Conservation (phyloP, 1,139 yeast genomes). For the Geotrichum histeridarum region DNA sequence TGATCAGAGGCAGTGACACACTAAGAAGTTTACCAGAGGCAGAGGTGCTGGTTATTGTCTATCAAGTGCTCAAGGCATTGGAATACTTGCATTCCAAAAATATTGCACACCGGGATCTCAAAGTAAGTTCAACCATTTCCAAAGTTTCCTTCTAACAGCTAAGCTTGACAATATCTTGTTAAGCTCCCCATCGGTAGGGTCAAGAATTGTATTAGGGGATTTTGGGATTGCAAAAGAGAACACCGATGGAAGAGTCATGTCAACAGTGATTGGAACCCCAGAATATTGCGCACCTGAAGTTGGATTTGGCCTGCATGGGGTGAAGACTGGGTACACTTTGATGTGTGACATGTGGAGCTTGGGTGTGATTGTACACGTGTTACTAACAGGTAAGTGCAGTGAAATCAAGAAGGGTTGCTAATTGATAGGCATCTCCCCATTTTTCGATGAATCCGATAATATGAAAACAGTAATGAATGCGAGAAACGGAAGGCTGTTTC, state of each 20-base stretch:
- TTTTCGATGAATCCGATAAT: slow-evolving; percentile 46
- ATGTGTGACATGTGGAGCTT: slow-evolving; percentile 68
- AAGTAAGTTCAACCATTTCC: slow-evolving; percentile 28
- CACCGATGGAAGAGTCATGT: slow-evolving; percentile 41
- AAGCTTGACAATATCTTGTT: slow-evolving; percentile 54
- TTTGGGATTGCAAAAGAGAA: slow-evolving; percentile 57
- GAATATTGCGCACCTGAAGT: slow-evolving; percentile 69
- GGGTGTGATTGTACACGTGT: slow-evolving; percentile 54
- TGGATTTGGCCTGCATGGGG: slow-evolving; percentile 39
- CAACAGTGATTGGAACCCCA: slow-evolving; percentile 60
- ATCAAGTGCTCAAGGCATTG: slow-evolving; percentile 52
- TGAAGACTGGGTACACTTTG: slow-evolving; percentile 43
- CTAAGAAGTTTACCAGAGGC: slow-evolving; percentile 47
- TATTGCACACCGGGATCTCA: slow-evolving; percentile 53
- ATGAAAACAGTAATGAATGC: slow-evolving; percentile 40
- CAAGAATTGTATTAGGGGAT: slow-evolving; percentile 55
- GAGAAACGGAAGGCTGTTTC: slow-evolving; percentile 41
- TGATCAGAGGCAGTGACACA: slow-evolving; percentile 42
- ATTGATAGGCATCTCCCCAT: slow-evolving; percentile 55
- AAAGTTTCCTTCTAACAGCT: not conserved
- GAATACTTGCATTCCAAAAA: slow-evolving; percentile 48
- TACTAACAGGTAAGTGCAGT: slow-evolving; percentile 34
- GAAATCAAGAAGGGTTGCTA: not conserved
- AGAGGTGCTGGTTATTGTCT: slow-evolving; percentile 51
- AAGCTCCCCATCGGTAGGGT: slow-evolving; percentile 47